Percentiles rank a stretch among this genome's conserved stretches.
These are phyloP conservation scores for Litchi chinensis DNA, from an alignment of 345 rosid species.

Conservation along the genomic window DNA sequence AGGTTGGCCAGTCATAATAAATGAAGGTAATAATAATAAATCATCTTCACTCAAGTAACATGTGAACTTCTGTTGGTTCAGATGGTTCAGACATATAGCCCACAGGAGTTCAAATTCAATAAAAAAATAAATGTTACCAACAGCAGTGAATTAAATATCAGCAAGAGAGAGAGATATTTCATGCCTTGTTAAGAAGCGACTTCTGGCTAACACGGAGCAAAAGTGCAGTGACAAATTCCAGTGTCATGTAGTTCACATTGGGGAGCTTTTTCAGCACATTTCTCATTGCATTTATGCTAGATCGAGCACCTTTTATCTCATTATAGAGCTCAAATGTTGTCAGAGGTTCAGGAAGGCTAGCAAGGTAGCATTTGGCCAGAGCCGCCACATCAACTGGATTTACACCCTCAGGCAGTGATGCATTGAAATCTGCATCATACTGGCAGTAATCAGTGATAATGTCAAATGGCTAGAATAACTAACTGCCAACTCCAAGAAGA, in stretches of 20 bases:
- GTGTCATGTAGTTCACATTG: constrained; percentile 76
- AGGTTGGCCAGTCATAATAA: not conserved
- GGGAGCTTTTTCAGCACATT: constrained; percentile 82
- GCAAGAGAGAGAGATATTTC: constrained; percentile 19
- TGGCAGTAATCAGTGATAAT: constrained; percentile 13
- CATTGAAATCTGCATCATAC: constrained; percentile 57
- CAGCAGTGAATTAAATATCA: not conserved
- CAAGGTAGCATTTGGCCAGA: constrained; percentile 76
- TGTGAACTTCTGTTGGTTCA: not conserved
- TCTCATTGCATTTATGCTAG: constrained; percentile 67
- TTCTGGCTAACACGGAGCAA: constrained; percentile 84
- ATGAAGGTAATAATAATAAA: not conserved
- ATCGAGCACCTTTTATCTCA: constrained; percentile 73
- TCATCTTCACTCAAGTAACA: not conserved
- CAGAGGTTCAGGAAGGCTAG: constrained; percentile 91
- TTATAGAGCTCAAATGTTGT: constrained; percentile 79
- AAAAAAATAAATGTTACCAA: not conserved
- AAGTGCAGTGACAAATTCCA: constrained; percentile 82
- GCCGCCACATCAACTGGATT: constrained; percentile 77
- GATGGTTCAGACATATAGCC: not conserved
- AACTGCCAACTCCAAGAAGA: constrained; percentile 3
- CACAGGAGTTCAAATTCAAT: not conserved
- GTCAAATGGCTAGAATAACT: constrained; percentile 8
- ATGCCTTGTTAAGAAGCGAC: constrained; percentile 79
- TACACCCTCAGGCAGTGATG: constrained; percentile 75